Conservation (phyloP, 2,329 filamentous ascomycete genomes). For the Penicillium sumatraense region DNA sequence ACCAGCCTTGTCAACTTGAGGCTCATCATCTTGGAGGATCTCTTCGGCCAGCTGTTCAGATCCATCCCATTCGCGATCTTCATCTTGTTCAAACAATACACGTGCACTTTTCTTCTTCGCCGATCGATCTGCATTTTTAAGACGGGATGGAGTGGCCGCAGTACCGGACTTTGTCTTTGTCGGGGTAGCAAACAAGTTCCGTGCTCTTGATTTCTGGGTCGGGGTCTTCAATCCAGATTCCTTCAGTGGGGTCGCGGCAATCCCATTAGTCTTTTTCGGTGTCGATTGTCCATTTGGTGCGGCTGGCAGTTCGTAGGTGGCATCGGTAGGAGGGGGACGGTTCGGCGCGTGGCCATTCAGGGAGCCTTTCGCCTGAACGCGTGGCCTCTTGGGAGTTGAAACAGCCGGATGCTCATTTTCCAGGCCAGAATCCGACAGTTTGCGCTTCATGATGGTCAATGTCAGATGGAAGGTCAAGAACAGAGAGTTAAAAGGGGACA, state of each 20-base stretch:
- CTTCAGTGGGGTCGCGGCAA: slow-evolving; percentile 35
- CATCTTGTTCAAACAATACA: slow-evolving; percentile 75
- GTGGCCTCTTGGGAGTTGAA: slow-evolving; percentile 46
- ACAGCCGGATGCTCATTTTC: slow-evolving; percentile 39
- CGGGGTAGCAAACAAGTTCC: slow-evolving; percentile 47
- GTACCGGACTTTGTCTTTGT: slow-evolving; percentile 36
- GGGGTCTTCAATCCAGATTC: slow-evolving; percentile 43
- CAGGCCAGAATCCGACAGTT: slow-evolving; percentile 41
- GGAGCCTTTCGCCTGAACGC: slow-evolving; percentile 33
- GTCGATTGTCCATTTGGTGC: slow-evolving; percentile 35
- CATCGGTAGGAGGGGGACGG: slow-evolving; percentile 16
- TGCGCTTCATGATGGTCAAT: slow-evolving; percentile 45
- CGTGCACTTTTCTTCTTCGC: slow-evolving; percentile 84
- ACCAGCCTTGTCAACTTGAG: slow-evolving; percentile 24
- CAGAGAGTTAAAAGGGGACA: slow-evolving; percentile 24
- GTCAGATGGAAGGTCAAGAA: slow-evolving; percentile 18
- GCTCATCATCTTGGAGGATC: slow-evolving; percentile 61
- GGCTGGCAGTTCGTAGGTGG: slow-evolving; percentile 29
- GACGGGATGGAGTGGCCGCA: slow-evolving; percentile 63
- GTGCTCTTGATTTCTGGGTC: slow-evolving; percentile 41
- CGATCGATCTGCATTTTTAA: slow-evolving; percentile 78
- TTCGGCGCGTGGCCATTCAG: slow-evolving; percentile 30
- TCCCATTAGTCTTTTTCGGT: slow-evolving; percentile 35
- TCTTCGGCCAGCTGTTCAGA: slow-evolving; percentile 70
- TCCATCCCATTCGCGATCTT: slow-evolving; percentile 66